Conservation (phyloP, 2,329 filamentous ascomycete species). For the Neofusicoccum laricinum region DNA sequence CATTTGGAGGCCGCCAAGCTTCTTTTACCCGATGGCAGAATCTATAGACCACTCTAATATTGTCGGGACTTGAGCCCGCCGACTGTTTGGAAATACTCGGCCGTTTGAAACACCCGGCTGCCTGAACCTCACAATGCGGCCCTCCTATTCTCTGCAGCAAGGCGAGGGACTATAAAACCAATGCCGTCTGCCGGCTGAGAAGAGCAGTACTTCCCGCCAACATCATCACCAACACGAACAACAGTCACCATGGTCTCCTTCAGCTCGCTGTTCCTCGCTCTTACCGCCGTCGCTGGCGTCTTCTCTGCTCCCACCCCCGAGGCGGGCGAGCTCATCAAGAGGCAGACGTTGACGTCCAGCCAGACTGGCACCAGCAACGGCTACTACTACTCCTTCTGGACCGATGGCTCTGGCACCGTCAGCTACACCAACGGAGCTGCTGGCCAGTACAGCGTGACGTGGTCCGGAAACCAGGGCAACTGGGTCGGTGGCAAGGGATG, state of each 20-base stretch:
- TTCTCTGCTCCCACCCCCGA: slow-evolving; percentile 37
- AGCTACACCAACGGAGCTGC: slow-evolving; percentile 55
- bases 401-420: slow-evolving; percentile 50
- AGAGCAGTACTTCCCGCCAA: background rate
- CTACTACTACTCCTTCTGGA: slow-evolving; percentile 62
- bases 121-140: background rate
- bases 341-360: slow-evolving; percentile 42
- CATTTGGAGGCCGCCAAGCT: background rate
- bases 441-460: slow-evolving; percentile 51
- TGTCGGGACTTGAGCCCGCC: background rate
- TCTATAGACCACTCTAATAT: background rate
- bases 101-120: background rate
- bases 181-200: background rate
- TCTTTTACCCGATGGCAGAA: background rate
- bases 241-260: slow-evolving; percentile 39
- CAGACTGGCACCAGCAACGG: slow-evolving; percentile 54
- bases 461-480: slow-evolving; percentile 50
- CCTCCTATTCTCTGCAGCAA: background rate
- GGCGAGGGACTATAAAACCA: background rate
- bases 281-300: slow-evolving; percentile 32
- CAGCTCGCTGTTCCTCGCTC: slow-evolving; percentile 39
- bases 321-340: slow-evolving; percentile 26
- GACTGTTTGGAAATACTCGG: slow-evolving; percentile 3
- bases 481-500: slow-evolving; percentile 60
- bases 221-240: background rate